phyloP scores from a whole-genome alignment of 2,329 filamentous ascomycete species.

The Iodosphaeria phyllophila region DNA sequence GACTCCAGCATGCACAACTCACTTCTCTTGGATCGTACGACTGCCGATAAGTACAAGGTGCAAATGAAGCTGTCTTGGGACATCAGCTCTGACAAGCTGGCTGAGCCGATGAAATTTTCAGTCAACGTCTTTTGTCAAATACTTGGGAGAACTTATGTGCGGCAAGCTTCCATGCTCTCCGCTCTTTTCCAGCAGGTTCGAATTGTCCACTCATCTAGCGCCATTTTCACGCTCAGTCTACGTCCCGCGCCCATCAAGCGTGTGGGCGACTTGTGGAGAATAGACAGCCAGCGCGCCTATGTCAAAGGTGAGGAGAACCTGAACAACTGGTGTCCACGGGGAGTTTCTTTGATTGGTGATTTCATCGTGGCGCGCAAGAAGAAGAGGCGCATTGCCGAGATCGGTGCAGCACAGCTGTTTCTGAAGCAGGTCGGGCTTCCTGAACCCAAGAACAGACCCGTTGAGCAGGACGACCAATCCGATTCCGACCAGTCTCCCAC shows the following conservation, averaged over 20 bases:
- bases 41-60: conserved; percentile 80
- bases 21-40: conserved; percentile 80
- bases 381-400: conserved; percentile 55
- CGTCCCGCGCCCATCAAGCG: conserved; percentile 80
- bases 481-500: conserved; percentile 16
- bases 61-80: conserved; percentile 81
- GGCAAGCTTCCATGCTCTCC: conserved; percentile 73
- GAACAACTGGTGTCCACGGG: conserved; percentile 69
- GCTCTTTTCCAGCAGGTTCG: conserved; percentile 71
- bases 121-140: conserved; percentile 71
- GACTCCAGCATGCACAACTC: conserved; percentile 88
- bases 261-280: conserved; percentile 84
- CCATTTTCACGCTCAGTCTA: conserved; percentile 72
- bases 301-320: conserved; percentile 89
- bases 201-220: conserved; percentile 71
- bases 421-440: conserved; percentile 38
- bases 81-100: conserved; percentile 62
- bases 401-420: conserved; percentile 54
- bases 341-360: conserved; percentile 80
- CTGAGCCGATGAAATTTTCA: conserved; percentile 76
- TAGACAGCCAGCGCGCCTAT: conserved; percentile 89
- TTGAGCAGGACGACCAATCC: conserved; percentile 16
- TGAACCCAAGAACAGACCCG: conserved; percentile 16
- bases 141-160: conserved; percentile 63
- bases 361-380: conserved; percentile 61